phyloP scores from a whole-genome alignment of 2,329 filamentous ascomycete species.

The Aureobasidium sp. region DNA sequence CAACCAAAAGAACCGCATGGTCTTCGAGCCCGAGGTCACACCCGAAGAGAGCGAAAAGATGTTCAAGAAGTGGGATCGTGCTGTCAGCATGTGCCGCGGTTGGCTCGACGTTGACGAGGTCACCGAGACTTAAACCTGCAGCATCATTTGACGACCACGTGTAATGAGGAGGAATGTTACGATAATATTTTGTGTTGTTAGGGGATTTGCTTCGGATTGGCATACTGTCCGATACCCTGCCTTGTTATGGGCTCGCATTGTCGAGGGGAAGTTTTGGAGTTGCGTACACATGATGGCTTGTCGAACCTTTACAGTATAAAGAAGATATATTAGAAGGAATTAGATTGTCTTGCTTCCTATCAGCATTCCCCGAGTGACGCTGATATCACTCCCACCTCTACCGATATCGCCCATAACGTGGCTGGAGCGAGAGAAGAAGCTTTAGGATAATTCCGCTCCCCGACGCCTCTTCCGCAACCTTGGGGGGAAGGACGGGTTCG shows the following conservation, averaged over 20 bases:
- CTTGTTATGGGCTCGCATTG: conserved; percentile 5
- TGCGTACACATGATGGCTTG: conserved; percentile 7
- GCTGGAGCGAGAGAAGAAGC: background rate
- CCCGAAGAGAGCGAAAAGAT: conserved; percentile 22
- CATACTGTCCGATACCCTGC: conserved; percentile 12
- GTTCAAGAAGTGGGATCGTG: conserved; percentile 23
- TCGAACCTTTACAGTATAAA: background rate
- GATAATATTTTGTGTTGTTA: conserved; percentile 2
- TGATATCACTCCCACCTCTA: background rate
- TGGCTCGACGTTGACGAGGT: conserved; percentile 23
- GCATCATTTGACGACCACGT: background rate
- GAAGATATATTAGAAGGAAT: conserved; percentile 1
- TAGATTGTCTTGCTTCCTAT: background rate
- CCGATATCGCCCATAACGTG: conserved; percentile 2
- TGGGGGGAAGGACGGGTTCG: background rate
- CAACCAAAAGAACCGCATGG: conserved; percentile 22
- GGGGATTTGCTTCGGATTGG: background rate
- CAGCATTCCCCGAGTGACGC: background rate
- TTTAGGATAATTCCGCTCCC: background rate
- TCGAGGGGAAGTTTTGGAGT: conserved; percentile 3
- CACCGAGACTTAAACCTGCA: conserved; percentile 2
- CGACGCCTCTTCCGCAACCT: conserved; percentile 8
- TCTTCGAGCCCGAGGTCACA: conserved; percentile 22
- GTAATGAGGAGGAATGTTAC: conserved; percentile 6
- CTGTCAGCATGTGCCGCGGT: conserved; percentile 24